Evolutionary conservation across 2,329 filamentous ascomycete species (phyloP).

Genomic region (Phialophora tarda): DNA sequence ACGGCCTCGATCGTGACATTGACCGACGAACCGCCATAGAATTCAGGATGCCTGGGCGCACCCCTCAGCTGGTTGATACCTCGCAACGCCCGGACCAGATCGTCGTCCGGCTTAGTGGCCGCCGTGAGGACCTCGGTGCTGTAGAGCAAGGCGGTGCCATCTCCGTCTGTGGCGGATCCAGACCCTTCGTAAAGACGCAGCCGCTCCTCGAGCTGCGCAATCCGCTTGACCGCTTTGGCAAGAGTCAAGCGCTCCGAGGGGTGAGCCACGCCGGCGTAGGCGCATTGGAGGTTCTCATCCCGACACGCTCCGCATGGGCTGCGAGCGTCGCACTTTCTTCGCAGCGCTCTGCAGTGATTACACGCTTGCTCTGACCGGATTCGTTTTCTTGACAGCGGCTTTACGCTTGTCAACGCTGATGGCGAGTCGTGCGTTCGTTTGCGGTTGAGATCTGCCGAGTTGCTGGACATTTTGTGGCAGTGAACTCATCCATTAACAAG

Average conservation of each 20-base stretch:
- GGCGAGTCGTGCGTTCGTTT: slow-evolving; percentile 5
- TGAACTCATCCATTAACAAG: background rate
- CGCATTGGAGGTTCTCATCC: slow-evolving; percentile 17
- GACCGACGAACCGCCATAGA: slow-evolving; percentile 26
- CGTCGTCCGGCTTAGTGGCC: slow-evolving; percentile 16
- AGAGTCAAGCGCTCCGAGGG: slow-evolving; percentile 24
- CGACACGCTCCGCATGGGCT: slow-evolving; percentile 20
- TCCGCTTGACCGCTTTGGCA: slow-evolving; percentile 26
- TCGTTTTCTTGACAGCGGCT: slow-evolving; percentile 1
- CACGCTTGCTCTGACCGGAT: slow-evolving; percentile 20
- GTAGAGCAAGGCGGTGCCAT: slow-evolving; percentile 6
- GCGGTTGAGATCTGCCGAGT: background rate
- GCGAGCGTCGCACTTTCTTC: slow-evolving; percentile 18
- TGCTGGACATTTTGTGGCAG: background rate
- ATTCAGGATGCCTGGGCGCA: slow-evolving; percentile 21
- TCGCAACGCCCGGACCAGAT: slow-evolving; percentile 22
- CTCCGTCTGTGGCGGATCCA: slow-evolving; percentile 2
- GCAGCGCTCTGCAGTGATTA: slow-evolving; percentile 20
- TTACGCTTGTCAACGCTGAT: background rate
- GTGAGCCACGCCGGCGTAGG: slow-evolving; percentile 18
- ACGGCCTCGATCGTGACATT: slow-evolving; percentile 25
- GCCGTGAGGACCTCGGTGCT: slow-evolving; percentile 11
- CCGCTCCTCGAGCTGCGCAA: slow-evolving; percentile 26
- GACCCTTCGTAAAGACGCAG: slow-evolving; percentile 25
- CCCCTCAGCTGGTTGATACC: slow-evolving; percentile 22